Conservation (phyloP, 441 rosid genomes). For the Populus trichocarpa region DNA sequence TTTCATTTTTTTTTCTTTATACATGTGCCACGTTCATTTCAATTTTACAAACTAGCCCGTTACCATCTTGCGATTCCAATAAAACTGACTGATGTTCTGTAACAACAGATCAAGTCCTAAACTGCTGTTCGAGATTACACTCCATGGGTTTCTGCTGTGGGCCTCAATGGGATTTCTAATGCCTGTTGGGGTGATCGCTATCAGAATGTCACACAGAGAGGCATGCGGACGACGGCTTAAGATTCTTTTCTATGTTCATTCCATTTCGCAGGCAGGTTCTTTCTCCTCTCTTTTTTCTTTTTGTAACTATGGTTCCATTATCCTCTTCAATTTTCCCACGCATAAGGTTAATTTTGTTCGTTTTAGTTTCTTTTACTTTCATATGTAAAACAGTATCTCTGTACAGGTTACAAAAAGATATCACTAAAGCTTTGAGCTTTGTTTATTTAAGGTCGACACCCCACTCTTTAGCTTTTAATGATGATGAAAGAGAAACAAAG, state of each 20-base stretch:
- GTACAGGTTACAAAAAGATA: slow-evolving; percentile 4
- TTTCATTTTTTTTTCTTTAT: too few species aligned
- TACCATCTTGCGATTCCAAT: neutral
- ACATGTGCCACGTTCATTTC: neutral
- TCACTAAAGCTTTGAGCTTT: slow-evolving; percentile 4
- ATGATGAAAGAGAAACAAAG: slow-evolving; percentile 14
- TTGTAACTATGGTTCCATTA: neutral
- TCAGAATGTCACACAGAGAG: slow-evolving; percentile 54
- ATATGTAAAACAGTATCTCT: slow-evolving; percentile 4
- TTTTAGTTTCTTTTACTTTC: neutral
- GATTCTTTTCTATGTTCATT: slow-evolving; percentile 54
- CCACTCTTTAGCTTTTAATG: slow-evolving; percentile 17
- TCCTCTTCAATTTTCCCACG: neutral
- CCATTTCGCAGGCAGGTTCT: slow-evolving; percentile 57
- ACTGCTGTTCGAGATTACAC: slow-evolving; percentile 45
- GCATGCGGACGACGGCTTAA: slow-evolving; percentile 38
- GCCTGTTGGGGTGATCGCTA: slow-evolving; percentile 64
- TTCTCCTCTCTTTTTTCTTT: neutral
- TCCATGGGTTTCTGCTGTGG: slow-evolving; percentile 85
- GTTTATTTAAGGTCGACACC: slow-evolving; percentile 6
- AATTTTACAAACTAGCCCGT: neutral
- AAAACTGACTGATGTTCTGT: neutral
- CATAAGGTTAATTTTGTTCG: too few species aligned
- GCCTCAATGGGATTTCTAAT: slow-evolving; percentile 66
- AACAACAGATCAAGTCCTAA: slow-evolving; percentile 37